These are phyloP conservation scores for Candida sanyaensis DNA, from an alignment of 1,139 yeast genomes.

Conservation along the genomic window DNA sequence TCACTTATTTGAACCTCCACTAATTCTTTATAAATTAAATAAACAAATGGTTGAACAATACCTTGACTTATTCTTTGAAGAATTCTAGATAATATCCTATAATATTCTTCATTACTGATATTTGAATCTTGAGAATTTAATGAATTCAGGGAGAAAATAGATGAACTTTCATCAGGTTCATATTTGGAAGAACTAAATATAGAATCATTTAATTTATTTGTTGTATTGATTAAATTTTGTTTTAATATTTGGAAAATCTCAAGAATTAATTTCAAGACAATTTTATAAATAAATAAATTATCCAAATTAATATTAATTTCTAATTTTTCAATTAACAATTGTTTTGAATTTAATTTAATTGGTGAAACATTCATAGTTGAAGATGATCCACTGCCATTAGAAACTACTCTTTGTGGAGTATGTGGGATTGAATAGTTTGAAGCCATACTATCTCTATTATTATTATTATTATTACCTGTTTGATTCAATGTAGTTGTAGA, in stretches of 20 bases:
- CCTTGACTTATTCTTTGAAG: constrained; percentile 34
- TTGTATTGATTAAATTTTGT: constrained; percentile 16
- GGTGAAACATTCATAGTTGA: constrained; percentile 29
- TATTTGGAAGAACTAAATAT: constrained; percentile 1
- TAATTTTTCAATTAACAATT: constrained; percentile 45
- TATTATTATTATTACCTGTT: constrained; percentile 6
- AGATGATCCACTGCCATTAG: constrained; percentile 6
- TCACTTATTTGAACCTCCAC: constrained; percentile 31
- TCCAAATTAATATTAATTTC: constrained; percentile 48
- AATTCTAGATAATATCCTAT: constrained; percentile 29
- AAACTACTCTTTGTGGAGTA: constrained; percentile 11
- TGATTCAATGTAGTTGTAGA: constrained; percentile 16
- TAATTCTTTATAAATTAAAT: constrained; percentile 30
- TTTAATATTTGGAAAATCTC: constrained; percentile 29
- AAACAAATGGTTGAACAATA: constrained; percentile 41
- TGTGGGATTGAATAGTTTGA: constrained; percentile 10
- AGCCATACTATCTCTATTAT: constrained; percentile 11
- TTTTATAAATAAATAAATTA: constrained; percentile 41
- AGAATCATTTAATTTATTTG: constrained; percentile 7
- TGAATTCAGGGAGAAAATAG: constrained; percentile 39
- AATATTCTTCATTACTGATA: constrained; percentile 36
- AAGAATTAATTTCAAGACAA: constrained; percentile 33
- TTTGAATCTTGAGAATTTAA: constrained; percentile 25
- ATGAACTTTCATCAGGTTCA: constrained; percentile 23
- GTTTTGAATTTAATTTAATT: constrained; percentile 42